Base-by-base conservation (phyloP, 2,329 filamentous ascomycete species). In the Curvularia sp. region DNA sequence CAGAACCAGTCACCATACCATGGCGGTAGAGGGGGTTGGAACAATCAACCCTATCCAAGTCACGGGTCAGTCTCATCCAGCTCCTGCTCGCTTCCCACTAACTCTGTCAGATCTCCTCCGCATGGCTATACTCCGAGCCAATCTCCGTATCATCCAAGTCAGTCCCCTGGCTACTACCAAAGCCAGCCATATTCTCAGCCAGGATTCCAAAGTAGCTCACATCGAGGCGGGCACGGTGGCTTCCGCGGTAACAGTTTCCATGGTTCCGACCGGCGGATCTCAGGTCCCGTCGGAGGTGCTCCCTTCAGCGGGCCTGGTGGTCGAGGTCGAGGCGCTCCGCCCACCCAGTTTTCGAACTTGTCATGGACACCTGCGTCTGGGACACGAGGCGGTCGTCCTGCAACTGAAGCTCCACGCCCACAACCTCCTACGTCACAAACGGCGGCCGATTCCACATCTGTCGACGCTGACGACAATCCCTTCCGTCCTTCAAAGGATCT, bases 341-440 rank as follows among this genome's bases (percentile, higher is more conserved):
- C 70, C 12, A 75, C 74, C 62, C 80, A 88, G 78, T 85, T 89
- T 80, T 83, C 88, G 77, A 86, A 90, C 77, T 74, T 87, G 2
- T 90, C 92, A 45, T 93, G 91, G 89, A 89, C 85, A 54, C 83
- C 87, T 42, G 81, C 81, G 32, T 81, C 81, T 48, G 80, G 83
- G 18, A 81, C 82, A 53, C 81, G 82, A 67, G 84, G 83, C 72
- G 80, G 84, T 56, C 81, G 80, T 55, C 75, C 76, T 43, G 74
- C 74, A 6, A 74, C 74, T n/a, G 74, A 78, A 59, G 73, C 73
- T 19, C 75, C 73, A 23, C 75, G 72, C 27, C 64, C 65, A 36
- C 69, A 68, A 39, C 62, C 71, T 21, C 49, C 66, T 10, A 54
- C 53, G 13, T 48, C 59, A 2, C 60, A 62, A 47, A 19, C 64